Percentiles rank a stretch among this genome's conserved stretches.
These are phyloP conservation scores for Nicotiana otophora DNA, from an alignment of 257 asterid genomes.

Conservation along the genomic window DNA sequence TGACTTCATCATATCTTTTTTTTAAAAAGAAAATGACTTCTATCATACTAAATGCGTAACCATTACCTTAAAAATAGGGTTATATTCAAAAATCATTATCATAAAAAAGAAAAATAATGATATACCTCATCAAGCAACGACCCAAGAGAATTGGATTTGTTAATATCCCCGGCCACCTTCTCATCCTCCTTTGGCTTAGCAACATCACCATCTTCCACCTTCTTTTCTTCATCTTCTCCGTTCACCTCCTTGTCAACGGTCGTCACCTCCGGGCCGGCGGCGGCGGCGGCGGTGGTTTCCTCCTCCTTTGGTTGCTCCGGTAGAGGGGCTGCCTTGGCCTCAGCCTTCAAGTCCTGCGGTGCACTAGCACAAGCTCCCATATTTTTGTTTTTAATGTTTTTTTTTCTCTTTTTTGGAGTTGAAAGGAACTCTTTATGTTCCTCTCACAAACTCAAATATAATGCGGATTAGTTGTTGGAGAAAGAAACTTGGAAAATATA, in stretches of 20 bases:
- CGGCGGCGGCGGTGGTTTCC: slow-evolving; percentile 24
- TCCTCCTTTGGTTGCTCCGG: slow-evolving; percentile 40
- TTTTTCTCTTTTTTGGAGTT: background rate
- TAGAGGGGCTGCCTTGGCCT: slow-evolving; percentile 16
- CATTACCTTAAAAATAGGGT: too few species aligned
- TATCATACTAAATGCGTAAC: too few species aligned
- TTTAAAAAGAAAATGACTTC: too few species aligned
- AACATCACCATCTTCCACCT: slow-evolving; percentile 16
- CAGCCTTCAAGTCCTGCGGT: slow-evolving; percentile 38
- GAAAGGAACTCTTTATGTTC: slow-evolving; percentile 12
- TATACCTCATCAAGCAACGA: background rate
- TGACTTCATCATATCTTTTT: too few species aligned
- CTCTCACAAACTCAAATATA: background rate
- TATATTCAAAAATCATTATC: background rate
- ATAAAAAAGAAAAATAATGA: background rate
- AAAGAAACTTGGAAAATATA: slow-evolving; percentile 22
- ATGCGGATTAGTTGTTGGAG: background rate
- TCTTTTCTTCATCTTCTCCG: slow-evolving; percentile 2
- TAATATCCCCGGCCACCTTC: slow-evolving; percentile 4
- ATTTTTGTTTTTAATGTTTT: slow-evolving; percentile 6
- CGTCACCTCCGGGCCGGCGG: slow-evolving; percentile 4
- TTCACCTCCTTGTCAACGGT: background rate
- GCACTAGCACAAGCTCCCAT: slow-evolving; percentile 65
- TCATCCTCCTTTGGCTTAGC: slow-evolving; percentile 10
- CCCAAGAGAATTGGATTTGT: background rate